phyloP scores from a whole-genome alignment of 164 flowering plant genomes.

The Nelumbo lutea region DNA sequence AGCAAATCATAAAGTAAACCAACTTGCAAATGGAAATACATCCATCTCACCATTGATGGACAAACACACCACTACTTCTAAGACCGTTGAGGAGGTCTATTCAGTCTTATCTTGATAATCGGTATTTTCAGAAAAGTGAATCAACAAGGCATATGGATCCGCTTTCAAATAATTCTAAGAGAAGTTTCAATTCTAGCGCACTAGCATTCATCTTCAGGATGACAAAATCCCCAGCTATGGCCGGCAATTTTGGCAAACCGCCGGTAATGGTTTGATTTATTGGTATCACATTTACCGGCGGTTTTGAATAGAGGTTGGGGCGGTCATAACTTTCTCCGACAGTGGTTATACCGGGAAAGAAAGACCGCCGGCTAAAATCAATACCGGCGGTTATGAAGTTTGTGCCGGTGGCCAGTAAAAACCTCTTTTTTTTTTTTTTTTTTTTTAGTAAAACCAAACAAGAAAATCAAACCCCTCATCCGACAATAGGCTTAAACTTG shows the following conservation, averaged over 20 bases:
- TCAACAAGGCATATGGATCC: slow-evolving; percentile 81
- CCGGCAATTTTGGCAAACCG: slow-evolving; percentile 14
- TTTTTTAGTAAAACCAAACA: slow-evolving; percentile 58
- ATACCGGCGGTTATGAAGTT: too few relatives aligned
- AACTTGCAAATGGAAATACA: too few relatives aligned
- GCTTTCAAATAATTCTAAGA: slow-evolving; percentile 49
- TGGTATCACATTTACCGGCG: too few relatives aligned
- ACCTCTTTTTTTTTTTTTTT: too few relatives aligned
- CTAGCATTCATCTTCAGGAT: slow-evolving; percentile 67
- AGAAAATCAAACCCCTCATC: slow-evolving; percentile 63
- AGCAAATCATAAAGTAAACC: too few relatives aligned
- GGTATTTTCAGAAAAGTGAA: slow-evolving; percentile 52
- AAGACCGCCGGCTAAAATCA: too few relatives aligned
- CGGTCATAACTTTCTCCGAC: too few relatives aligned
- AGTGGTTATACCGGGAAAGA: too few relatives aligned
- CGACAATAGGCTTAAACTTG: slow-evolving; percentile 24
- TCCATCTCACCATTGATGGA: slow-evolving; percentile 53
- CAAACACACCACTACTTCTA: slow-evolving; percentile 61
- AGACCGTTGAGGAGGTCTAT: slow-evolving; percentile 44
- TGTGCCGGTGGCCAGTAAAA: too few relatives aligned
- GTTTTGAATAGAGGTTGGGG: too few relatives aligned
- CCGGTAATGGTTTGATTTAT: too few relatives aligned
- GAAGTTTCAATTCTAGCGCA: slow-evolving; percentile 47
- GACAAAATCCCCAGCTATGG: slow-evolving; percentile 52
- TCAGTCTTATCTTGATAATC: slow-evolving; percentile 39